These are phyloP conservation scores for Ascochyta viciae-villosae DNA, from an alignment of 2,329 filamentous ascomycete species.

Conservation along the genomic window DNA sequence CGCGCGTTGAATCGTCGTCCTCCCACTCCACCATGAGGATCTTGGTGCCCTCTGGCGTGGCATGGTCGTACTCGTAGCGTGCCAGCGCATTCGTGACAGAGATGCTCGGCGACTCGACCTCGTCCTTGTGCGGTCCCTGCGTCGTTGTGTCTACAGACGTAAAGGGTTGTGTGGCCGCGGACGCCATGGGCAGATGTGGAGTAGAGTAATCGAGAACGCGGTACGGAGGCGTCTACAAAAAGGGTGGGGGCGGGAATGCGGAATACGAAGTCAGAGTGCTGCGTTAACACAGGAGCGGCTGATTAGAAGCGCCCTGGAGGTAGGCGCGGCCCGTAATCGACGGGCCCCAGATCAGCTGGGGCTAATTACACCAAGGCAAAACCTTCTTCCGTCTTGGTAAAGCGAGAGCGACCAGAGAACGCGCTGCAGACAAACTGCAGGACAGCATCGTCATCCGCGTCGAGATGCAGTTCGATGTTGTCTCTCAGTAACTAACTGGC, in stretches of 20 bases:
- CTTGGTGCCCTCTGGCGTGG: constrained; percentile 80
- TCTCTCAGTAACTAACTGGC: constrained; percentile 11
- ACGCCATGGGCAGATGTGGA: constrained; percentile 42
- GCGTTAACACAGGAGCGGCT: constrained; percentile 41
- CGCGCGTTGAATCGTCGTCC: constrained; percentile 61
- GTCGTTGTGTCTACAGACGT: constrained; percentile 52
- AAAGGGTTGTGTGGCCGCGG: constrained; percentile 47
- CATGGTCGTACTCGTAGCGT: constrained; percentile 85
- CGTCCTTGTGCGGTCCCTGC: constrained; percentile 42
- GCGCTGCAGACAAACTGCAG: constrained; percentile 17
- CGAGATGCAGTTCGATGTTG: constrained; percentile 22
- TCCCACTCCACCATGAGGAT: constrained; percentile 95
- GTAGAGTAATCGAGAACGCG: constrained; percentile 34
- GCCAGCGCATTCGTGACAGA: constrained; percentile 69
- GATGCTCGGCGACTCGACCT: constrained; percentile 56
- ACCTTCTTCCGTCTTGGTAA: constrained; percentile 22
- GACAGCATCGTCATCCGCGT: constrained; percentile 18
- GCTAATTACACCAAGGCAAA: constrained; percentile 18
- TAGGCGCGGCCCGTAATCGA: constrained; percentile 38
- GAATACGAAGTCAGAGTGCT: constrained; percentile 38
- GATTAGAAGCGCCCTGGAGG: constrained; percentile 27
- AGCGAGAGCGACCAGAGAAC: constrained; percentile 19
- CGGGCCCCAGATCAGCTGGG: constrained; percentile 25
- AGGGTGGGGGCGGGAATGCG: constrained; percentile 44
- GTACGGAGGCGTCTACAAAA: constrained; percentile 39